Evolutionary conservation across 108 stramenopile genomes (phyloP).

Genomic region (Cyclostephanos tholiformis): DNA sequence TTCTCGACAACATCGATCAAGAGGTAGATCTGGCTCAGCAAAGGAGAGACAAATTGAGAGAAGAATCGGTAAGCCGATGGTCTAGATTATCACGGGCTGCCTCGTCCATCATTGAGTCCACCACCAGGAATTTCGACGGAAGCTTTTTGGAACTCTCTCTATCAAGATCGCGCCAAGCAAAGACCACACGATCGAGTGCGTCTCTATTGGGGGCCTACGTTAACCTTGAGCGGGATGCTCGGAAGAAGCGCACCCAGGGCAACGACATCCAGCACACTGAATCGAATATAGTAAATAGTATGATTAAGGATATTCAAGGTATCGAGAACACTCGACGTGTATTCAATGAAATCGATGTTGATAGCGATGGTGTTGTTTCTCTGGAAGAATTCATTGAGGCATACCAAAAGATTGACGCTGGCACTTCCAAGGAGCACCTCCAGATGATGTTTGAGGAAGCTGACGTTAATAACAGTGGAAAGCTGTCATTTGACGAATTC

Average conservation of each 20-base stretch:
- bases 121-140: conserved; percentile 19
- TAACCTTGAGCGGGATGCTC: conserved; percentile 58
- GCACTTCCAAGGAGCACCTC: conserved; percentile 29
- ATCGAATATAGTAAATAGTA: conserved; percentile 22
- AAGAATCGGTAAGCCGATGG: conserved; percentile 18
- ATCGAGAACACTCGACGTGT: conserved; percentile 49
- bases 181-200: conserved; percentile 35
- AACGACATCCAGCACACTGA: conserved; percentile 6
- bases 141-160: conserved; percentile 49
- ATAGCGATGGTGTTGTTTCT: conserved; percentile 36
- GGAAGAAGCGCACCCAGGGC: conserved; percentile 29
- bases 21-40: conserved; percentile 44
- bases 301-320: conserved; percentile 44
- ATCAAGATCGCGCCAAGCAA: conserved; percentile 46
- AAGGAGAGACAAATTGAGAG: conserved; percentile 23
- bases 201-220: conserved; percentile 66
- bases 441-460: conserved; percentile 46
- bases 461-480: conserved; percentile 46
- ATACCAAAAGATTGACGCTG: conserved; percentile 46
- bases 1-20: conserved; percentile 47
- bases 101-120: conserved; percentile 28
- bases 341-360: conserved; percentile 44
- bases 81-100: conserved; percentile 14
- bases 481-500: conserved; percentile 55
- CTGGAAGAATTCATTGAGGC: conserved; percentile 43